phyloP scores from a whole-genome alignment of 2,329 filamentous ascomycete genomes.

The Rachicladosporium sp. region DNA sequence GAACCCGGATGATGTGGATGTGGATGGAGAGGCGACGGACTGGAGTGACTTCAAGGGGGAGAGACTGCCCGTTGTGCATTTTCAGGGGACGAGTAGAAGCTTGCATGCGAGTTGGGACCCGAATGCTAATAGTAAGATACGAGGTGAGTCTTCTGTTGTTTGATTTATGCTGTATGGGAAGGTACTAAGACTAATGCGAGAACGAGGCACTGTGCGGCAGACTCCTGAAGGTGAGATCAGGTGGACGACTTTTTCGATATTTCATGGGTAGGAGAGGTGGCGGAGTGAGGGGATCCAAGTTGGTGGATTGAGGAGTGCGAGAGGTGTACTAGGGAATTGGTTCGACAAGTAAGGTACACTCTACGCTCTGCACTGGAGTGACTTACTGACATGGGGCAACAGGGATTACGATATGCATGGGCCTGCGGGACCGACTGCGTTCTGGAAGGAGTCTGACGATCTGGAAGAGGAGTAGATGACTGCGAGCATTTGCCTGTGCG shows the following conservation, averaged over 20 bases:
- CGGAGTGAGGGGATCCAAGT: constrained; percentile 65
- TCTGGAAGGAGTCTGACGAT: constrained; percentile 59
- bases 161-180: not conserved
- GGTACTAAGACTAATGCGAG: constrained; percentile 6
- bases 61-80: constrained; percentile 53
- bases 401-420: constrained; percentile 56
- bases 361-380: not conserved
- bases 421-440: constrained; percentile 61
- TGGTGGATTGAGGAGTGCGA: constrained; percentile 51
- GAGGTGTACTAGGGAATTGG: constrained; percentile 64
- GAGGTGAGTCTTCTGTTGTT: constrained; percentile 44
- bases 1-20: constrained; percentile 30
- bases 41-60: constrained; percentile 19
- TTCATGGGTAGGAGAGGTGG: constrained; percentile 56
- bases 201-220: constrained; percentile 46
- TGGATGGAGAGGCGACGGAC: constrained; percentile 10
- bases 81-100: constrained; percentile 48
- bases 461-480: constrained; percentile 20
- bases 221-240: constrained; percentile 60
- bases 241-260: constrained; percentile 60
- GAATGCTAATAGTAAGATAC: constrained; percentile 54
- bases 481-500: too few relatives aligned
- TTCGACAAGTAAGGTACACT: constrained; percentile 51
- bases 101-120: constrained; percentile 55
- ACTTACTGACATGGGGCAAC: not conserved